Evolutionary conservation across 2,329 filamentous ascomycete genomes (phyloP), one percentile per base, ranked within the genome.

Genomic region (Cladosporium cucumerinum): DNA sequence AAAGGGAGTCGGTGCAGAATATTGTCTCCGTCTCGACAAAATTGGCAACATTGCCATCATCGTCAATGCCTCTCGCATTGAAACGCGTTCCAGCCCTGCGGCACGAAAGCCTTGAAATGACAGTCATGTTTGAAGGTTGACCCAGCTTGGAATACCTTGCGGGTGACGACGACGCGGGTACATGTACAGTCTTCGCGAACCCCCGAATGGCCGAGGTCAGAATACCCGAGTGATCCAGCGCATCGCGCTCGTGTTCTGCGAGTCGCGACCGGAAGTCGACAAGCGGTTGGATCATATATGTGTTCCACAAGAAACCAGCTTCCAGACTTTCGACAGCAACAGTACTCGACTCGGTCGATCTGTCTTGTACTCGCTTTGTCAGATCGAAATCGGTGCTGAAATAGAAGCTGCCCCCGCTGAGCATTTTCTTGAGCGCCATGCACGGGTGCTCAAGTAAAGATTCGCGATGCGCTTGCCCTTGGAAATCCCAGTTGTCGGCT

Each of bases 331-430:
- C 93, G 66, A 97, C 92, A 68, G 96, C 91, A 68, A 98, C 93
- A 0, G 90, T 88, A 52, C 88, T 87, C 74, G 72, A 68, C 28
- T 75, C 73, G 7, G 73, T 66, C 32, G 74, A 70, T 86, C 94
- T 88, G 74, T 97, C 90, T 78, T 99, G 95, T 68, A 98, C 80
- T 70, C 95, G 86, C 77, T 96, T 93, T 3, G 95, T 99, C 57
- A 99, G 82, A 75, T 99, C 94, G 76, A 99, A 99, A 77, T 98
- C 93, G n/a, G 92, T 92, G 75, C 93, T 97, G 80, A 97, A 99
- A 77, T 98, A 99, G 76, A 99, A 99, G 32, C 90, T 96, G 28
- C 94, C 93, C 76, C 96, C 93, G 74, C 92, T 90, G 64, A 99
- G 82, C 43, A 99, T 85, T 82, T 97, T 98, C 78, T 94, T 93